Evolutionary conservation across 177 flowering plant species (phyloP).

Genomic region (Telopea speciosissima): DNA sequence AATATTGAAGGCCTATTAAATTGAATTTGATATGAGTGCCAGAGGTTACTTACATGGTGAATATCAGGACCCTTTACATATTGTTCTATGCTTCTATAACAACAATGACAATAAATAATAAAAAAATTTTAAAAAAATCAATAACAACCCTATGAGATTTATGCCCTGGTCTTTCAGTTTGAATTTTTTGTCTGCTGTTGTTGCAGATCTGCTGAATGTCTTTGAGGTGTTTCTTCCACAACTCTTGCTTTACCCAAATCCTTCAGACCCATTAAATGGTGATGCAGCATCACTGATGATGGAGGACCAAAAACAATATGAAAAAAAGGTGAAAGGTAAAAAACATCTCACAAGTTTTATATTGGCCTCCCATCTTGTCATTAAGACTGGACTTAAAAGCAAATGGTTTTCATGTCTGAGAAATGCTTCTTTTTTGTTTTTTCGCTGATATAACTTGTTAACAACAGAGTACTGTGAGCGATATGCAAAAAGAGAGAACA

Average conservation of each 20-base stretch:
- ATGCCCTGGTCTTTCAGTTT: neutral
- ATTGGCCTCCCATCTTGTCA: neutral
- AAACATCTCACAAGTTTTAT: neutral
- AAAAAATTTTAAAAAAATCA: too few species aligned
- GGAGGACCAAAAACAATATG: conserved; percentile 61
- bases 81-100: too few species aligned
- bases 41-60: too few species aligned
- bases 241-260: conserved; percentile 84
- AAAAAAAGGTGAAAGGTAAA: conserved; percentile 74
- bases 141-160: too few species aligned
- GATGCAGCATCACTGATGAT: conserved; percentile 91
- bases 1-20: too few species aligned
- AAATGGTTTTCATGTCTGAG: neutral
- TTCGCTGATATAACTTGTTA: conserved; percentile 5
- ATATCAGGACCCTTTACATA: too few species aligned
- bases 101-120: too few species aligned
- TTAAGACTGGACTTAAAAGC: neutral
- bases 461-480: conserved; percentile 41
- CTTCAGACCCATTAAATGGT: conserved; percentile 81
- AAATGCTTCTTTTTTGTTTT: neutral
- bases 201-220: conserved; percentile 77
- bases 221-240: conserved; percentile 90
- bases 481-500: conserved; percentile 37
- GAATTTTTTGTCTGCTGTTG: conserved; percentile 1
- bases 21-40: too few species aligned